Evolutionary conservation across 2,329 filamentous ascomycete genomes (phyloP), one percentile per base, ranked within the genome.

Genomic region (Lecanicillium sp.): DNA sequence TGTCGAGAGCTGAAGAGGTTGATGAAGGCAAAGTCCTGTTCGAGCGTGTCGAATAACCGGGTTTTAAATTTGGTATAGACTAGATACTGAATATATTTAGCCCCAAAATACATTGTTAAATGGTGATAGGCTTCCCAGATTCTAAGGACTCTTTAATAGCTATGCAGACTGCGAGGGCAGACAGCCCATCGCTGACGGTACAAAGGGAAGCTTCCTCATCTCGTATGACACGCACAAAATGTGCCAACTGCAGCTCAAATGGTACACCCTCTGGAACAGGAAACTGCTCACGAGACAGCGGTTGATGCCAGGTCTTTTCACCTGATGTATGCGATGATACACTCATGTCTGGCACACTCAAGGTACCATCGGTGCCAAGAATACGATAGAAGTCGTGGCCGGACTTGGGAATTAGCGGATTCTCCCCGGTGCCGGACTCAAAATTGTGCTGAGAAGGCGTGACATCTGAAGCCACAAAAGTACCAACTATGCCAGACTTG

Each of bases 401-500:
- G 2, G 58, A 52, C 7, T 54, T 52, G 0, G 72, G 66, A 35
- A 79, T 69, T 1, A 61, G 51, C 0, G 74, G 71, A 42, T 78
- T 79, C 54, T 79, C 76, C 3, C 74, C 74, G 0, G 75, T 78
- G 0, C 71, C 74, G 2, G 62, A 55, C 49, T 79, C 75, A 35
- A 77, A 79, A 41, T 63, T 72, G 49, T 75, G 66, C 2, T 71
- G 68, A 1, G 66, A 69, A 0, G 71, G 65, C 0, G 65, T 60
- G 7, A 64, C 62, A 49, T 80, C 76, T 10, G 65, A 69, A 3
- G 78, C 49, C 3, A 80, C 41, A 46, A 79, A 79, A 0, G 71
- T 76, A 0, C 74, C 74, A 0, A 79, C 72, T 3, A 67, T 61
- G 0, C 75, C 75, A 3, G 62, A 71, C 2, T 59, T 60, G 48